phyloP scores from a whole-genome alignment of 768 basidiomycete species.

The Calocera viscosa region DNA sequence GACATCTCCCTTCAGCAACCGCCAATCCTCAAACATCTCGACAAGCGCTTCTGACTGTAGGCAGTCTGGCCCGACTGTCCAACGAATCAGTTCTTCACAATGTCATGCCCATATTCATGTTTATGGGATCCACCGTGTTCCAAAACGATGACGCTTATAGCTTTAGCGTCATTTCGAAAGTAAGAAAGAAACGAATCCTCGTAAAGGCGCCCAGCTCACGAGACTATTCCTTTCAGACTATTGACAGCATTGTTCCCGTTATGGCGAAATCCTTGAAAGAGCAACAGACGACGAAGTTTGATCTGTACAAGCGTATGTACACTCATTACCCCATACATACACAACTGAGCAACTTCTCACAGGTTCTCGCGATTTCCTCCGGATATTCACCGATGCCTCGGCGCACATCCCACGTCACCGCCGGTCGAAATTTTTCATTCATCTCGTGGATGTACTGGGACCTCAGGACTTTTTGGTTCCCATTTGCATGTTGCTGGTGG shows the following conservation, averaged over 20 bases:
- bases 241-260: slow-evolving; percentile 86
- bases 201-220: neutral
- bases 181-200: slow-evolving; percentile 23
- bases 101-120: slow-evolving; percentile 97
- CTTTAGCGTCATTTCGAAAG: slow-evolving; percentile 89
- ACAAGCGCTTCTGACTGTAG: slow-evolving; percentile 78
- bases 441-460: slow-evolving; percentile 73
- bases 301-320: slow-evolving; percentile 43
- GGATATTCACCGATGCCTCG: slow-evolving; percentile 86
- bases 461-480: slow-evolving; percentile 68
- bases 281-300: slow-evolving; percentile 40
- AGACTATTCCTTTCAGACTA: slow-evolving; percentile 43
- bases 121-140: slow-evolving; percentile 98
- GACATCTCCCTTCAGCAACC: slow-evolving; percentile 40
- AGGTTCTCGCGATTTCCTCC: slow-evolving; percentile 64
- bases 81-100: slow-evolving; percentile 89
- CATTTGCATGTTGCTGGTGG: slow-evolving; percentile 70
- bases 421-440: slow-evolving; percentile 83
- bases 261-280: slow-evolving; percentile 70
- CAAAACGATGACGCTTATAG: slow-evolving; percentile 93
- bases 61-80: slow-evolving; percentile 65
- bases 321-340: neutral
- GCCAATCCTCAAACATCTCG: slow-evolving; percentile 91
- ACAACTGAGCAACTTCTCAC: neutral
- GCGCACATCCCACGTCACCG: slow-evolving; percentile 88